These are phyloP conservation scores for Dactylis glomerata DNA, from an alignment of 176 grass and related monocot genomes.

Conservation along the genomic window DNA sequence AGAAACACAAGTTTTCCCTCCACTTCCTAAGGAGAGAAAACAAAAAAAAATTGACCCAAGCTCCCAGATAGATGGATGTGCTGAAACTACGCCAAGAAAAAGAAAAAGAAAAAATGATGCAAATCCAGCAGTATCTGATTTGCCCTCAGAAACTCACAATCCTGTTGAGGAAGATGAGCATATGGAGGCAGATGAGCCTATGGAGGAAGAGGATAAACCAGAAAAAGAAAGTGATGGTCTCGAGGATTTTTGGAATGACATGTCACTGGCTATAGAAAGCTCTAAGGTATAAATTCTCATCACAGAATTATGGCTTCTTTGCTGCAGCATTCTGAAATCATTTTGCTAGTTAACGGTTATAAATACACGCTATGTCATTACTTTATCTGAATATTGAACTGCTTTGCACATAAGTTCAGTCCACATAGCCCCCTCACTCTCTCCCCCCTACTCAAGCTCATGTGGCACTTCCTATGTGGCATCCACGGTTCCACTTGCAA, in stretches of 20 bases:
- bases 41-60: constrained; percentile 24
- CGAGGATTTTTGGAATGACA: constrained; percentile 90
- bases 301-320: constrained; percentile 4
- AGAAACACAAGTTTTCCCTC: constrained; percentile 39
- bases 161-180: constrained; percentile 33
- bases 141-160: constrained; percentile 27
- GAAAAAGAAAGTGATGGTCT: constrained; percentile 68
- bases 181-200: constrained; percentile 24
- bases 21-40: constrained; percentile 44
- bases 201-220: constrained; percentile 42
- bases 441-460: neutral
- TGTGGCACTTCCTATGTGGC: neutral
- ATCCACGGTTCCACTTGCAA: neutral
- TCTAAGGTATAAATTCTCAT: constrained; percentile 62
- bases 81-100: constrained; percentile 16
- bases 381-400: constrained; percentile 13
- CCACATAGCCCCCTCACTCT: neutral
- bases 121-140: constrained; percentile 20
- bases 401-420: neutral
- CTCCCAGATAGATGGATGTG: constrained; percentile 22
- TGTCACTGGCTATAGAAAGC: constrained; percentile 79
- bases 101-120: constrained; percentile 33
- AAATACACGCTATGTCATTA: constrained; percentile 2
- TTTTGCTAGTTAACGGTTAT: constrained; percentile 20
- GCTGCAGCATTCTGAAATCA: constrained; percentile 1